A percentile compares a stretch with the other conserved stretches of the same genome.
Evolutionary conservation across 2,329 filamentous ascomycete genomes (phyloP).

Genomic region (Apiospora arundinis): DNA sequence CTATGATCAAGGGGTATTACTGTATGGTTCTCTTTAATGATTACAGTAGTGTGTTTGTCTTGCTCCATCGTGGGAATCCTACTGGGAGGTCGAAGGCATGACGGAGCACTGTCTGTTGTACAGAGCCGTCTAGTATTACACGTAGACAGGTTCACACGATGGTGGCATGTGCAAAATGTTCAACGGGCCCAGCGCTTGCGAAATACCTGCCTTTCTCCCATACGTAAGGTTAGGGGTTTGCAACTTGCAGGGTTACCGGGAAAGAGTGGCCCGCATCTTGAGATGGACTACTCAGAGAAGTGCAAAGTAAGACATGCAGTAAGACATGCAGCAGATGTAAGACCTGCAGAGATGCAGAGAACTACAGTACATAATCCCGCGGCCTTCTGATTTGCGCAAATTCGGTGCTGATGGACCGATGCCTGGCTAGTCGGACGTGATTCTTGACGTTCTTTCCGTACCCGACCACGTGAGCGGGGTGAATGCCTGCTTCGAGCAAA

Average conservation of each 20-base stretch:
- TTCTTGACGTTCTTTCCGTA: not conserved
- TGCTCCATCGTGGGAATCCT: not conserved
- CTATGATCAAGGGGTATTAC: slow-evolving; percentile 3
- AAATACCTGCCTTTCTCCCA: not conserved
- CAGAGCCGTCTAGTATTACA: not conserved
- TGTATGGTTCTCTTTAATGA: not conserved
- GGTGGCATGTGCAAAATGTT: not conserved
- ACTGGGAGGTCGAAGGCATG: not conserved
- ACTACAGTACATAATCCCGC: slow-evolving; percentile 4
- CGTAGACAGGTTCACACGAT: not conserved
- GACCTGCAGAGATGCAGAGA: slow-evolving; percentile 20
- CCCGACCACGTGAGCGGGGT: not conserved
- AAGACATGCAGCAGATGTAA: slow-evolving; percentile 24
- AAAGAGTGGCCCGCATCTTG: slow-evolving; percentile 15
- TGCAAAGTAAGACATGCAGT: slow-evolving; percentile 21
- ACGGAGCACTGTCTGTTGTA: not conserved
- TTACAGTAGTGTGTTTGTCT: not conserved
- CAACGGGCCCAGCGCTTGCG: not conserved
- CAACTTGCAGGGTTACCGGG: slow-evolving; percentile 2
- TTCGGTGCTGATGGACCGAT: slow-evolving; percentile 1
- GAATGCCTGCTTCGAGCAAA: slow-evolving; percentile 3
- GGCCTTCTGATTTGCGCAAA: slow-evolving; percentile 1
- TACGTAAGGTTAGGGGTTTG: not conserved
- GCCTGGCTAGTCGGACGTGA: not conserved
- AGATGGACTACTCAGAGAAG: slow-evolving; percentile 21